phyloP scores from a whole-genome alignment of 768 basidiomycete genomes.

The Tulasnella sp. region DNA sequence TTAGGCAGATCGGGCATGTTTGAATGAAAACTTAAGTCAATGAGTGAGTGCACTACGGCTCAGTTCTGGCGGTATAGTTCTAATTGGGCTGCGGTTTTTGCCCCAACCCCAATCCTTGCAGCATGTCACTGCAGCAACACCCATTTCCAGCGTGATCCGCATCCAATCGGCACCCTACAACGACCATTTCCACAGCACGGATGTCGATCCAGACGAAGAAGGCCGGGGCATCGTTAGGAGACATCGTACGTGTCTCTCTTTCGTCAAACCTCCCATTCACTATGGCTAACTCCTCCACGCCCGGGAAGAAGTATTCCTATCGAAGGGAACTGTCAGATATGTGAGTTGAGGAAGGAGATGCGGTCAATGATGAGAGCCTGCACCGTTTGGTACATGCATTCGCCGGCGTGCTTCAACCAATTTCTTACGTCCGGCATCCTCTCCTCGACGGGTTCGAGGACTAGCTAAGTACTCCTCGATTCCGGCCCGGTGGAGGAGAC shows the following conservation, averaged over 20 bases:
- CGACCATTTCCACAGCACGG: too few species aligned
- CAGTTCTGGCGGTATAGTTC: neutral
- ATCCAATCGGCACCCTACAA: conserved; percentile 35
- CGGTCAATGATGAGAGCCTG: conserved; percentile 17
- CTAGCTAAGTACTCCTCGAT: conserved; percentile 45
- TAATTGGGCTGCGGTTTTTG: neutral
- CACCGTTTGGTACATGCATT: conserved; percentile 43
- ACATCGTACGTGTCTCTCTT: too few species aligned
- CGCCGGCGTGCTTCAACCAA: conserved; percentile 40
- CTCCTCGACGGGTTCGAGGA: conserved; percentile 35
- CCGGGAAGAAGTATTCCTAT: conserved; percentile 35
- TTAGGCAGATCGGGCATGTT: conserved; percentile 33
- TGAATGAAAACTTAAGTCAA: conserved; percentile 49
- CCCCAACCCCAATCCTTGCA: conserved; percentile 21
- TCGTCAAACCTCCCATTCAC: too few species aligned
- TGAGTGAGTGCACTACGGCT: conserved; percentile 42
- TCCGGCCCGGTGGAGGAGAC: conserved; percentile 43
- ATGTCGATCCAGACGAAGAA: too few species aligned
- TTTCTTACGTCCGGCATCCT: conserved; percentile 39
- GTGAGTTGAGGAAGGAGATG: neutral
- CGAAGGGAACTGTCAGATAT: neutral
- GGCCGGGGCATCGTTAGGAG: too few species aligned
- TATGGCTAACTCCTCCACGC: too few species aligned
- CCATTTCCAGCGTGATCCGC: conserved; percentile 56
- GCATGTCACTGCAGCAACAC: conserved; percentile 54